Percentiles rank a stretch among this genome's conserved stretches.
Evolutionary conservation across 192 early-diverging fungal species (phyloP).

Genomic region (Gonapodya prolifera): DNA sequence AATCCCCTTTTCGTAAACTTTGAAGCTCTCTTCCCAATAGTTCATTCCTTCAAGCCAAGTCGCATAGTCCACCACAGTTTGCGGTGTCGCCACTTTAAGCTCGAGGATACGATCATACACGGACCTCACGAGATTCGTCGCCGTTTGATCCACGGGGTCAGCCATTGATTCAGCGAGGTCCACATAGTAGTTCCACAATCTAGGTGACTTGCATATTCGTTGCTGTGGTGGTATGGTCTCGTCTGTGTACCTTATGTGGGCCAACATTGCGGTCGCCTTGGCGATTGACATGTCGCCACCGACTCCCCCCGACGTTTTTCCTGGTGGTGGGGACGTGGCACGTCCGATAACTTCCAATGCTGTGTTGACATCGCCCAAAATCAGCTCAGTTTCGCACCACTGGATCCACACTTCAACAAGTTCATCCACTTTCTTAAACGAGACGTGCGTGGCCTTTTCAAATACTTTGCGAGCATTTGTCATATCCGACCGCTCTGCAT

Average conservation of each 20-base stretch:
- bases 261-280: neutral
- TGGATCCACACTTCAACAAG: slow-evolving; percentile 80
- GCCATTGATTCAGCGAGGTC: slow-evolving; percentile 90
- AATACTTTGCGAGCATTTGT: slow-evolving; percentile 62
- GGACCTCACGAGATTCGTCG: slow-evolving; percentile 19
- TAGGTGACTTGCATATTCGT: slow-evolving; percentile 74
- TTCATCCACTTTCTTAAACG: slow-evolving; percentile 66
- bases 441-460: slow-evolving; percentile 71
- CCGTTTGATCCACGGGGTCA: slow-evolving; percentile 51
- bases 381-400: slow-evolving; percentile 81
- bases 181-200: slow-evolving; percentile 86
- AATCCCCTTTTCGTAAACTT: slow-evolving; percentile 92
- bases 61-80: slow-evolving; percentile 93
- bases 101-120: slow-evolving; percentile 90
- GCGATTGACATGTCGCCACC: neutral
- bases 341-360: slow-evolving; percentile 73
- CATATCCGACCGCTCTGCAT: slow-evolving; percentile 45
- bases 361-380: slow-evolving; percentile 29
- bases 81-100: slow-evolving; percentile 86
- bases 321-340: slow-evolving; percentile 57
- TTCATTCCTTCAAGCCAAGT: slow-evolving; percentile 74
- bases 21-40: slow-evolving; percentile 91
- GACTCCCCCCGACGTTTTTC: slow-evolving; percentile 18
- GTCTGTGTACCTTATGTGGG: slow-evolving; percentile 59
- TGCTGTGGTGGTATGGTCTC: slow-evolving; percentile 61